Evolutionary conservation across 2,329 filamentous ascomycete genomes (phyloP).

Genomic region (Arthroderma sp.): DNA sequence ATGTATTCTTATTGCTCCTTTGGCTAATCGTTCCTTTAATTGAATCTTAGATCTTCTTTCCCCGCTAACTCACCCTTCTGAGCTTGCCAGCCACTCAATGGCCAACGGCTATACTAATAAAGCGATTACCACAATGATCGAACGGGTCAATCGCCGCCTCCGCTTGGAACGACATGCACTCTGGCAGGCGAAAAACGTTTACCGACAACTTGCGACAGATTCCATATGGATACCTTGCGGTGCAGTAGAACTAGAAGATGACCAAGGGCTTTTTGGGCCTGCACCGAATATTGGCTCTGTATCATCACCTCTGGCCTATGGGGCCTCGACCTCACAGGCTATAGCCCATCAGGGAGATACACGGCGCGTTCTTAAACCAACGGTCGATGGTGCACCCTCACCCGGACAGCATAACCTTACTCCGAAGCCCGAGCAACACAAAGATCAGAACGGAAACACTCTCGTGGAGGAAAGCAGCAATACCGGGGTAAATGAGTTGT

Average conservation of each 20-base stretch:
- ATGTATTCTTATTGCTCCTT: neutral
- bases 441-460: neutral
- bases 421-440: neutral
- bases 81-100: constrained; percentile 47
- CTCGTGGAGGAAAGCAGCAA: neutral
- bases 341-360: neutral
- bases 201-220: constrained; percentile 49
- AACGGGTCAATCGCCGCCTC: constrained; percentile 45
- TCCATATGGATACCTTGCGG: constrained; percentile 48
- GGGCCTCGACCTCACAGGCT: neutral
- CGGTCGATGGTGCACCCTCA: neutral
- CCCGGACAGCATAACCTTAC: neutral
- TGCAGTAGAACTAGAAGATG: constrained; percentile 40
- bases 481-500: neutral
- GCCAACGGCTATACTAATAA: constrained; percentile 47
- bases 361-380: neutral
- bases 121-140: constrained; percentile 46
- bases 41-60: constrained; percentile 44
- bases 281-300: neutral
- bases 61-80: constrained; percentile 51
- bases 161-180: constrained; percentile 46
- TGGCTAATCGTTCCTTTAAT: neutral
- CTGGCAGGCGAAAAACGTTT: constrained; percentile 46
- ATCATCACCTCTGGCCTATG: neutral
- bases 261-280: constrained; percentile 34